Evolutionary conservation across 2,329 filamentous ascomycete genomes (phyloP).

Genomic region (Raffaelea albimanens): DNA sequence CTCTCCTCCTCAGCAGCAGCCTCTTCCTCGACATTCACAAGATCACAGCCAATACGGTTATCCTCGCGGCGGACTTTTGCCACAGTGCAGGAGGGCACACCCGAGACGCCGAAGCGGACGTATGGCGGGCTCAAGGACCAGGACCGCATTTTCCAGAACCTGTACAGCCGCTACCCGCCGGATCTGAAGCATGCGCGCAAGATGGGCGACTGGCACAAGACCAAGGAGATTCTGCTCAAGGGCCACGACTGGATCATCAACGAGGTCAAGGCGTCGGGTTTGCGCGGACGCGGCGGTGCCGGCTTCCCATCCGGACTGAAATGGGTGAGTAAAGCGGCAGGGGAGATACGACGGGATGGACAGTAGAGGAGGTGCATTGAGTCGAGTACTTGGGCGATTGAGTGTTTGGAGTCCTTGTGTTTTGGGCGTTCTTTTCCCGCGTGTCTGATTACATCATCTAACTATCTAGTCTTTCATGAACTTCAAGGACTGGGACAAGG

Average conservation of each 20-base stretch:
- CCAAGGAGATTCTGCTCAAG: constrained; percentile 95
- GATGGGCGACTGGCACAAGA: constrained; percentile 98
- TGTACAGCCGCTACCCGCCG: constrained; percentile 86
- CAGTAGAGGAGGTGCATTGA: too few relatives aligned
- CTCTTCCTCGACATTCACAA: constrained; percentile 1
- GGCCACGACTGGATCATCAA: constrained; percentile 98
- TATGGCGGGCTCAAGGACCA: constrained; percentile 90
- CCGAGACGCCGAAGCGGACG: constrained; percentile 52
- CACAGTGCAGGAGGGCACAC: constrained; percentile 60
- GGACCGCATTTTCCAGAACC: constrained; percentile 98
- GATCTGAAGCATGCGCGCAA: constrained; percentile 93
- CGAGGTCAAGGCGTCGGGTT: constrained; percentile 92
- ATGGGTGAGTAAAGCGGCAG: constrained; percentile 89
- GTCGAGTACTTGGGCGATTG: not conserved
- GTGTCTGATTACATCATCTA: not conserved
- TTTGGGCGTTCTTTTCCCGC: constrained; percentile 1
- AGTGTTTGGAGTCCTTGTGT: too few relatives aligned
- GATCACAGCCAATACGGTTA: not conserved
- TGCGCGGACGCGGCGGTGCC: constrained; percentile 91
- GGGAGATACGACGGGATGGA: too few relatives aligned
- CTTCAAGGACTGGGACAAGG: constrained; percentile 99
- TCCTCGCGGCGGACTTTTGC: constrained; percentile 53
- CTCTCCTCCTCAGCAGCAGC: not conserved
- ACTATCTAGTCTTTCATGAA: constrained; percentile 91
- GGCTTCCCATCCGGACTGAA: constrained; percentile 97